phyloP scores from a whole-genome alignment of 106 monocot genomes.

The Acorus gramineus region DNA sequence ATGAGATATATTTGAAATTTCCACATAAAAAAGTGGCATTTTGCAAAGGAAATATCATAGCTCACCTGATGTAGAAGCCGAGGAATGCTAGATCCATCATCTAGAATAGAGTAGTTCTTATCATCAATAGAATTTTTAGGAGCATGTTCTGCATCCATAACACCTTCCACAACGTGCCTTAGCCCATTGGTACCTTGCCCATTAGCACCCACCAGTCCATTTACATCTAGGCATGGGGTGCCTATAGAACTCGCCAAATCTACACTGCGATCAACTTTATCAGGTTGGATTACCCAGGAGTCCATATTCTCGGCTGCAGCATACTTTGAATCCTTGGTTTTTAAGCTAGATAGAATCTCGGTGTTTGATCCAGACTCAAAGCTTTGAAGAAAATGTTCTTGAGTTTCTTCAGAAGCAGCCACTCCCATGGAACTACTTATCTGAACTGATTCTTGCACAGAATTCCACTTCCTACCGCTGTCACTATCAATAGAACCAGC shows the following conservation, averaged over 20 bases:
- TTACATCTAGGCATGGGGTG: constrained; percentile 47
- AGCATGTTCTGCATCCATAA: constrained; percentile 21
- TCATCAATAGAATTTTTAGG: constrained; percentile 25
- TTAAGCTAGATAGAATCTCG: constrained; percentile 15
- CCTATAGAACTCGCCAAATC: constrained; percentile 38
- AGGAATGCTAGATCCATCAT: constrained; percentile 64
- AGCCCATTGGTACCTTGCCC: constrained; percentile 19
- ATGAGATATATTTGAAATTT: not conserved
- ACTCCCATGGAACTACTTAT: constrained; percentile 23
- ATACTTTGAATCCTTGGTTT: constrained; percentile 26
- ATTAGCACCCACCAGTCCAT: constrained; percentile 30
- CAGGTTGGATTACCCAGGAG: constrained; percentile 21
- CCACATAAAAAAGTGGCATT: not conserved
- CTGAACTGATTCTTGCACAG: constrained; percentile 46
- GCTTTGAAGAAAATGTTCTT: constrained; percentile 26
- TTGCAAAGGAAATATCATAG: not conserved
- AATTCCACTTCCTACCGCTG: constrained; percentile 50
- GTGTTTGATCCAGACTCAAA: constrained; percentile 28
- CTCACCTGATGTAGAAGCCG: constrained; percentile 83
- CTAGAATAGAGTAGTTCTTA: constrained; percentile 21
- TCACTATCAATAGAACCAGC: constrained; percentile 70
- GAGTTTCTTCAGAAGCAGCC: constrained; percentile 35
- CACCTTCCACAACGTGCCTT: constrained; percentile 19
- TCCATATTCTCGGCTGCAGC: constrained; percentile 17
- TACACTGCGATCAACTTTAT: constrained; percentile 27